phyloP scores from a whole-genome alignment of 352 stramenopile genomes.

The Elongisporangium anandrum region DNA sequence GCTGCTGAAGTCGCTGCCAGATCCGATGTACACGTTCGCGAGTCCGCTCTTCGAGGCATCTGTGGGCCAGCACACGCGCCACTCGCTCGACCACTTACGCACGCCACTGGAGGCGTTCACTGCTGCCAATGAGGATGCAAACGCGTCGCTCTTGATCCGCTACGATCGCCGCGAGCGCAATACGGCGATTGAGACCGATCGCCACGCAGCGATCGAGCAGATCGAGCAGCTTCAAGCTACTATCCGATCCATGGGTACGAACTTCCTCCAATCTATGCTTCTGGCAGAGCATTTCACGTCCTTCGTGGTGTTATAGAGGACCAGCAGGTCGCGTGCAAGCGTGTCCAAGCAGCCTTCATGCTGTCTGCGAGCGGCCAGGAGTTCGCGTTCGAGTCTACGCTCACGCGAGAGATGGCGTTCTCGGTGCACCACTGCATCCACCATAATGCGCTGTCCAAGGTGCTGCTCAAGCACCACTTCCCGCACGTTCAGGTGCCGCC shows the following conservation, averaged over 20 bases:
- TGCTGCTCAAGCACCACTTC: slow-evolving; percentile 69
- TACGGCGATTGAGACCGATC: slow-evolving; percentile 63
- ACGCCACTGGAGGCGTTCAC: slow-evolving; percentile 52
- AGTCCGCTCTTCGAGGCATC: slow-evolving; percentile 58
- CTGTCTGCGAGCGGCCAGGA: slow-evolving; percentile 66
- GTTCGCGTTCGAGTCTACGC: slow-evolving; percentile 64
- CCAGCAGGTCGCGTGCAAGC: slow-evolving; percentile 9
- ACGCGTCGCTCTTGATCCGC: slow-evolving; percentile 17
- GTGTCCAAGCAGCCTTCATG: slow-evolving; percentile 68
- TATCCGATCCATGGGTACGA: slow-evolving; percentile 22
- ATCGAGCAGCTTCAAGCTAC: slow-evolving; percentile 44
- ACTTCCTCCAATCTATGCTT: background rate
- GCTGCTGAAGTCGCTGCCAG: slow-evolving; percentile 42
- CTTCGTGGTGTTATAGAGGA: slow-evolving; percentile 4
- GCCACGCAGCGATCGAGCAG: slow-evolving; percentile 38
- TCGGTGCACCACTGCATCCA: slow-evolving; percentile 85
- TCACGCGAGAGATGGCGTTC: slow-evolving; percentile 77
- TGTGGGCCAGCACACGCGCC: slow-evolving; percentile 70
- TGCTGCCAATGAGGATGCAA: background rate
- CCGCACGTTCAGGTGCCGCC: slow-evolving; percentile 33
- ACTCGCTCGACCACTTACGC: slow-evolving; percentile 75
- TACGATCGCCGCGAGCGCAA: slow-evolving; percentile 74
- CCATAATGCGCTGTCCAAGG: slow-evolving; percentile 79
- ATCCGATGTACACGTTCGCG: slow-evolving; percentile 60
- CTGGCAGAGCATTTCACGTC: background rate